phyloP scores from a whole-genome alignment of 2,329 filamentous ascomycete species.

The Aschersonia sp. region DNA sequence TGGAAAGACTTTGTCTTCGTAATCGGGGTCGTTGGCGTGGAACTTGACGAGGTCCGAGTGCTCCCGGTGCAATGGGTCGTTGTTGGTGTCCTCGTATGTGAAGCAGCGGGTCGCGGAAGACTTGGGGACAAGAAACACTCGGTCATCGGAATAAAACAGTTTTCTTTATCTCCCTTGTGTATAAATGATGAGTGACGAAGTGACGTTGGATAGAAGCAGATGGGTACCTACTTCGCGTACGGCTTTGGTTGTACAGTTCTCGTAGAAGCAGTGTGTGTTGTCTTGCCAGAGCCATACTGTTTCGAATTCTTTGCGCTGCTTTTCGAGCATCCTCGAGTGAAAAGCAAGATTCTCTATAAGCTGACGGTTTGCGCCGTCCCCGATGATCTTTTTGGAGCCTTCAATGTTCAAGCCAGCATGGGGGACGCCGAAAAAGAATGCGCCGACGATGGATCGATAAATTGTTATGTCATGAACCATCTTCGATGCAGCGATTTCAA shows the following conservation, averaged over 20 bases:
- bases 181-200: neutral
- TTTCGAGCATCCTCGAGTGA: no score
- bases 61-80: slow-evolving; percentile 6
- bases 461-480: slow-evolving; percentile 1
- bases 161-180: slow-evolving; percentile 6
- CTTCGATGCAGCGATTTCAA: neutral
- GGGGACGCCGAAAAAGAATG: slow-evolving; percentile 6
- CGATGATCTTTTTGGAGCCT: slow-evolving; percentile 4
- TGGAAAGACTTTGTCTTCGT: neutral
- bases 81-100: slow-evolving; percentile 10
- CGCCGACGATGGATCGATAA: slow-evolving; percentile 2
- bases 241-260: no score
- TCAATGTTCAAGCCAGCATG: slow-evolving; percentile 6
- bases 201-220: neutral
- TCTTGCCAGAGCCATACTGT: no score
- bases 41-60: slow-evolving; percentile 14
- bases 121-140: slow-evolving; percentile 9
- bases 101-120: slow-evolving; percentile 11
- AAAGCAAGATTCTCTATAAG: neutral
- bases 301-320: no score
- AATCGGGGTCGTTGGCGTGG: slow-evolving; percentile 5
- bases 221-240: no score
- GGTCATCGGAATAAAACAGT: slow-evolving; percentile 11
- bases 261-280: no score
- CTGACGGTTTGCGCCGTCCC: slow-evolving; percentile 4